These are phyloP conservation scores for Cryptosporidium ryanae DNA, from an alignment of 169 alveolate species.

Conservation along the genomic window DNA sequence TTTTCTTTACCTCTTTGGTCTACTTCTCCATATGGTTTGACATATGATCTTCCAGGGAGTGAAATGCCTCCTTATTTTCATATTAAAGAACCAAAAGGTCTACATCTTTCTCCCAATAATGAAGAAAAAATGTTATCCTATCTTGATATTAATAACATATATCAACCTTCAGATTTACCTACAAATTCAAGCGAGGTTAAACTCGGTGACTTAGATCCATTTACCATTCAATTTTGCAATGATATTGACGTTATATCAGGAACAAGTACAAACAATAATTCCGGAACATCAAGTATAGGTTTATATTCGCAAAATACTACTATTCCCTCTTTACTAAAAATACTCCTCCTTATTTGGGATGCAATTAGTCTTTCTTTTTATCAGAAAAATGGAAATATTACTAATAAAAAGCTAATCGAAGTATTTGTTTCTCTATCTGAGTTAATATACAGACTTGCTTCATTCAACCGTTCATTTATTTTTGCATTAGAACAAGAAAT, in stretches of 20 bases:
- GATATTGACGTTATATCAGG: conserved; percentile 8
- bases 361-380: conserved; percentile 47
- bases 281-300: neutral
- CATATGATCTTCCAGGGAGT: conserved; percentile 51
- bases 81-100: neutral
- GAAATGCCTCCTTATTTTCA: conserved; percentile 68
- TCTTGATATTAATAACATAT: conserved; percentile 17
- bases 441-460: conserved; percentile 31
- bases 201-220: conserved; percentile 54
- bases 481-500: conserved; percentile 48
- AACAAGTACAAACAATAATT: neutral
- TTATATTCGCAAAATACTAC: neutral
- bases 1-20: conserved; percentile 69
- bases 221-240: conserved; percentile 40
- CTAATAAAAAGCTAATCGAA: neutral
- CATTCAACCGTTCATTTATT: conserved; percentile 50
- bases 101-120: neutral
- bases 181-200: conserved; percentile 29
- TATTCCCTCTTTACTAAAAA: conserved; percentile 50
- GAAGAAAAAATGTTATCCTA: neutral
- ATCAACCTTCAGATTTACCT: conserved; percentile 35
- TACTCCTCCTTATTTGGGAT: conserved; percentile 50
- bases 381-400: conserved; percentile 3
- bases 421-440: conserved; percentile 50
- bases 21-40: conserved; percentile 61